Evolutionary conservation across 345 rosid species (phyloP).

Genomic region (Clarkia xantiana): DNA sequence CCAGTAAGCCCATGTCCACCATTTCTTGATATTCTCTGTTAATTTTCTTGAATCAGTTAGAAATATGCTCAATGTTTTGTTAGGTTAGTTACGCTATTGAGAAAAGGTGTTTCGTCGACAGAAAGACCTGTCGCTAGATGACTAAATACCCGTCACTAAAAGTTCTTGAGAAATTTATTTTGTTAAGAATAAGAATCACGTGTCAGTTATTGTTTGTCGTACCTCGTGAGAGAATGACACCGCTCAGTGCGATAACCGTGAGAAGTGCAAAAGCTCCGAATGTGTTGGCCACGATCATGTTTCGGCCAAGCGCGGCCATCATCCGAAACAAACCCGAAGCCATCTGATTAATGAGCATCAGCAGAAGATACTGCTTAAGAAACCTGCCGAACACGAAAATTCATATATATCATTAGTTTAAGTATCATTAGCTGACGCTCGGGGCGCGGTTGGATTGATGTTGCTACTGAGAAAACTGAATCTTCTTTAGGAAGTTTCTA

Average conservation of each 20-base stretch:
- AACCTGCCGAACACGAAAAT: constrained; percentile 17
- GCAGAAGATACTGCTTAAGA: constrained; percentile 23
- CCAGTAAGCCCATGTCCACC: constrained; percentile 65
- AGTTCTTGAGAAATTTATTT: no score
- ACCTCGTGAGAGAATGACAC: constrained; percentile 32
- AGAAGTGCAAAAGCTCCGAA: constrained; percentile 28
- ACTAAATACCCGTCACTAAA: no score
- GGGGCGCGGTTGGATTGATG: no score
- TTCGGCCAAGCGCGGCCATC: constrained; percentile 27
- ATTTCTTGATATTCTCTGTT: constrained; percentile 37
- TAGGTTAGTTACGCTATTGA: no score
- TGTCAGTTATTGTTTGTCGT: neutral
- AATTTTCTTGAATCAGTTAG: neutral
- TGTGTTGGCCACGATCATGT: constrained; percentile 26
- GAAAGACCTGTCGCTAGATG: no score
- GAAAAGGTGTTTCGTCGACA: neutral
- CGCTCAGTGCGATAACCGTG: constrained; percentile 20
- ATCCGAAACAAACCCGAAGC: constrained; percentile 27
- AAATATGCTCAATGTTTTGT: neutral
- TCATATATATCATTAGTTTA: neutral
- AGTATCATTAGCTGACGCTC: no score
- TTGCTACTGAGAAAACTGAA: no score
- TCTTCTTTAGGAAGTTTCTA: neutral
- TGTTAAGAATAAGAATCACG: no score
- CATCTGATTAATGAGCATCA: constrained; percentile 25